These are phyloP conservation scores for Elaeis oleifera DNA, from an alignment of 202 grass and related monocot genomes.

Conservation along the genomic window DNA sequence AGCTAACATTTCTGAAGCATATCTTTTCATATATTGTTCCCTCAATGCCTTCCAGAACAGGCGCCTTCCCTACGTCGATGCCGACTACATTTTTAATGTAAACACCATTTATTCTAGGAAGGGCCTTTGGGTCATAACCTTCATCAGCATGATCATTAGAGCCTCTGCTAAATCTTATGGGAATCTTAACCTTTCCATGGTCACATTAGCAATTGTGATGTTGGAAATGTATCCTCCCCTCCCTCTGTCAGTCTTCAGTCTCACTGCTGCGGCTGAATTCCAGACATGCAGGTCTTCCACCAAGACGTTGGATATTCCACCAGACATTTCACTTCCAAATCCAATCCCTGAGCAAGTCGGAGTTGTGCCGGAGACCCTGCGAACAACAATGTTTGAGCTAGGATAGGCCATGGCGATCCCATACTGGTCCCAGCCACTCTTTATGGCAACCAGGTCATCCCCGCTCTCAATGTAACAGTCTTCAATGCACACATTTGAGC, in stretches of 20 bases:
- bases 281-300: slow-evolving; percentile 58
- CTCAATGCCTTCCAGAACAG: slow-evolving; percentile 49
- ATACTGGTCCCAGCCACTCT: slow-evolving; percentile 89
- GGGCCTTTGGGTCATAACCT: slow-evolving; percentile 32
- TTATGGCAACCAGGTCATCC: slow-evolving; percentile 73
- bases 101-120: slow-evolving; percentile 51
- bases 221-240: slow-evolving; percentile 77
- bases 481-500: slow-evolving; percentile 66
- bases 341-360: slow-evolving; percentile 85
- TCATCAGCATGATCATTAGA: slow-evolving; percentile 64
- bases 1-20: slow-evolving; percentile 66
- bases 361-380: slow-evolving; percentile 69
- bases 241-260: slow-evolving; percentile 59
- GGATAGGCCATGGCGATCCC: slow-evolving; percentile 55
- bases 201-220: slow-evolving; percentile 51
- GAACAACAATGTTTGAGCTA: slow-evolving; percentile 58
- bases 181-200: slow-evolving; percentile 73
- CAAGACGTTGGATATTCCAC: slow-evolving; percentile 63
- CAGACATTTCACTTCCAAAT: slow-evolving; percentile 86
- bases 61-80: slow-evolving; percentile 31
- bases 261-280: slow-evolving; percentile 50
- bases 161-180: slow-evolving; percentile 67
- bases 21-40: slow-evolving; percentile 53
- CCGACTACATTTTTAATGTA: slow-evolving; percentile 45
- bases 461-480: slow-evolving; percentile 89